A percentile compares a stretch with the other conserved stretches of the same genome.
These are phyloP conservation scores for Hygrophoropsis aurantiaca DNA, from an alignment of 768 basidiomycete genomes.

Conservation along the genomic window DNA sequence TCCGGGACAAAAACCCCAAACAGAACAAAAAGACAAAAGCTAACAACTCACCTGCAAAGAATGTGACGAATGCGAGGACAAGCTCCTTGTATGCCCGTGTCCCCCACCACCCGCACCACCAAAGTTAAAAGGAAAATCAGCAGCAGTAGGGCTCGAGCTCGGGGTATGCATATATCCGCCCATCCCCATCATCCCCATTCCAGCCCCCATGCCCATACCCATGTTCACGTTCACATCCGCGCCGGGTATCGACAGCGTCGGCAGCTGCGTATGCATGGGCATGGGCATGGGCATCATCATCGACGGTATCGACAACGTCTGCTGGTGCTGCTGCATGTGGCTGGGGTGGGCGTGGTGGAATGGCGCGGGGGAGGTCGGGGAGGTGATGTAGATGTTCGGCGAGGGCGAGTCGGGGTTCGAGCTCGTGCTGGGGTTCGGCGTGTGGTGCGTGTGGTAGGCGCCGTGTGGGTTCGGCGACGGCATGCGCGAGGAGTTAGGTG, in stretches of 20 bases:
- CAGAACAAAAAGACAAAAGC: too few relatives aligned
- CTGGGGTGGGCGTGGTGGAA: constrained; percentile 20
- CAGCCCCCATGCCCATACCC: too few relatives aligned
- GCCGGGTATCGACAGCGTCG: constrained; percentile 3
- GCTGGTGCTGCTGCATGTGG: constrained; percentile 14
- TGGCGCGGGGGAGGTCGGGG: constrained; percentile 41
- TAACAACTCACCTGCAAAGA: constrained; percentile 12
- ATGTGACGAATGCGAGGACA: constrained; percentile 29
- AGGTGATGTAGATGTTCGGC: constrained; percentile 75
- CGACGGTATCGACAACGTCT: constrained; percentile 11
- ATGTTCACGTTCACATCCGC: not conserved
- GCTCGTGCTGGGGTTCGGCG: too few relatives aligned
- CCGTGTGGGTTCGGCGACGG: constrained; percentile 21
- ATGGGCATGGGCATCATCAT: not conserved
- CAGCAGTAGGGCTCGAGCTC: constrained; percentile 25
- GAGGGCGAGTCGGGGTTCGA: constrained; percentile 21
- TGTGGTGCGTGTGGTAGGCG: constrained; percentile 14
- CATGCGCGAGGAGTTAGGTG: constrained; percentile 22
- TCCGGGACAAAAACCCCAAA: too few relatives aligned
- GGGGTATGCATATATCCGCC: constrained; percentile 21
- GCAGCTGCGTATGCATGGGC: not conserved
- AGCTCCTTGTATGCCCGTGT: constrained; percentile 22
- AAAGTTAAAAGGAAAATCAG: constrained; percentile 17
- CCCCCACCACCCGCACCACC: not conserved
- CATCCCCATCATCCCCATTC: too few relatives aligned